Evolutionary conservation across 164 flowering plant species (phyloP), one percentile per base, ranked within the genome.

Genomic region (Umbilicus rupestris): DNA sequence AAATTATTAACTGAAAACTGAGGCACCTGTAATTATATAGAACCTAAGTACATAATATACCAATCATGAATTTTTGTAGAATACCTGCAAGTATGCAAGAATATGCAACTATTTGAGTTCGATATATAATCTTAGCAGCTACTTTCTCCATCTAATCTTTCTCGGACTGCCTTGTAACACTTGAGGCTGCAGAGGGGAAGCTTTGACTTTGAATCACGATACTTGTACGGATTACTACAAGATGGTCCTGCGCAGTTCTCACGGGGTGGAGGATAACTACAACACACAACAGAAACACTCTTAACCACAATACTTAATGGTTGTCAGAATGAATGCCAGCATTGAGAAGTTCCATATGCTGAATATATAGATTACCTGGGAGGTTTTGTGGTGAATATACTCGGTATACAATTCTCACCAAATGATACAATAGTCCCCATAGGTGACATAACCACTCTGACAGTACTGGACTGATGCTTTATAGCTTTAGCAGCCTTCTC

Each of bases 111-210:
- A 55, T 33, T 26, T 28, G 30, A 52, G 9, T 52, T 11, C 2
- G 60, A 28, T 12, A 28, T 55, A 55, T 28, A 55, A 55, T 55
- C 33, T 55, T 55, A 16, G 60, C 60, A 26, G 33, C 19, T 26
- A 55, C 60, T 55, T 69, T 73, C 73, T 29, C 64, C 20, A 17
- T 59, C 77, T 70, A 62, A 73, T 73, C 69, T 77, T 57, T 66
- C 78, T 62, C 79, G 84, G 26, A 91, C 47, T 46, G 89, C 90
- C 78, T 81, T 86, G 79, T 91, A 91, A 77, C 97, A 91, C 66
- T 86, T 77, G 20, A 91, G 90, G 75, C 97, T 91, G 82, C 97
- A 91, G 20, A 91, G 86, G 35, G 97, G 97, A 73, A 89, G 85
- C 75, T 81, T 86, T 19, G 90, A 74, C 78, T 84, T 89, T 9